A percentile compares a stretch with the other conserved stretches of the same genome.
Evolutionary conservation across 306 rosid species (phyloP).

Genomic region (Ochetophila trinervis): DNA sequence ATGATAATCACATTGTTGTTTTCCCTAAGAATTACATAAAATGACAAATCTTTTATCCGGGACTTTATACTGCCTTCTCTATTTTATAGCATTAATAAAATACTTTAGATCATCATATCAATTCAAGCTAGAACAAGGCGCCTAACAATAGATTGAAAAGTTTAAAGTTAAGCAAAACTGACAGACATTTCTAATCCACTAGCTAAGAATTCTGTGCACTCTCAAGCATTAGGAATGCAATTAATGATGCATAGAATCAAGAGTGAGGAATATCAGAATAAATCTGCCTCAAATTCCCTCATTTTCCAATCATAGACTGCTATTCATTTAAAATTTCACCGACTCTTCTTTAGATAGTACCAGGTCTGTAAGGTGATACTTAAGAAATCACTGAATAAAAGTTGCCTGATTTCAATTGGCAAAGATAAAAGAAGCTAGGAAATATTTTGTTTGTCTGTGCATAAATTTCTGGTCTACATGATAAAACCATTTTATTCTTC

Average conservation of each 20-base stretch:
- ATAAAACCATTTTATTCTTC: too few species aligned
- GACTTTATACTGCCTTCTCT: not conserved
- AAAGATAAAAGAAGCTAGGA: slow-evolving; percentile 3
- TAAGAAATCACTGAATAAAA: not conserved
- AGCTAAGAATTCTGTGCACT: not conserved
- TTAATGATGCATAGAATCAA: slow-evolving; percentile 3
- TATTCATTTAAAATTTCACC: slow-evolving; percentile 13
- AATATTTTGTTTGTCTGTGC: not conserved
- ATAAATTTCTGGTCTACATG: too few species aligned
- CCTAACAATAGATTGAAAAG: too few species aligned
- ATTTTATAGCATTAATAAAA: not conserved
- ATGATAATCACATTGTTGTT: not conserved
- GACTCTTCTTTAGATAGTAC: slow-evolving; percentile 7
- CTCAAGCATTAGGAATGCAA: slow-evolving; percentile 18
- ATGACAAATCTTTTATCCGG: not conserved
- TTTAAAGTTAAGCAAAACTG: too few species aligned
- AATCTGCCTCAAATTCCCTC: slow-evolving; percentile 10
- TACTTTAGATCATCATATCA: too few species aligned
- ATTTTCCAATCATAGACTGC: slow-evolving; percentile 17
- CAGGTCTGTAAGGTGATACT: slow-evolving; percentile 5
- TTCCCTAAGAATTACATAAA: not conserved
- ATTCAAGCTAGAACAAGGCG: not conserved
- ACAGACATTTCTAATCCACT: slow-evolving; percentile 1
- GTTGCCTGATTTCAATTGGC: not conserved
- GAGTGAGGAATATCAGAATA: slow-evolving; percentile 13